phyloP scores from a whole-genome alignment of 352 stramenopile species.

The Phytophthora colocasiae region DNA sequence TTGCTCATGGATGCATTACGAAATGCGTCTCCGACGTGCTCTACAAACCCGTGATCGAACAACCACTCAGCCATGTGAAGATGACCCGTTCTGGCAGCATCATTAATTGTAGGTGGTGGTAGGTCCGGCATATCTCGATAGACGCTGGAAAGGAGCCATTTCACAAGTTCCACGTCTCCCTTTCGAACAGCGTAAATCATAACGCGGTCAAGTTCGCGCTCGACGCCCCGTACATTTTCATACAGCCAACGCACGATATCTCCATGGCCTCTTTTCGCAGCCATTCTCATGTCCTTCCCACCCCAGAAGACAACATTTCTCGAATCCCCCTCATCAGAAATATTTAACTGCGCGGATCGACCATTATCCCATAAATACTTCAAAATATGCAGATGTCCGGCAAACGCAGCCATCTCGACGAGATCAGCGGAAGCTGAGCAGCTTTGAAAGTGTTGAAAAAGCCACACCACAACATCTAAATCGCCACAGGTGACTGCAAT shows the following conservation, averaged over 20 bases:
- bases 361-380: slow-evolving; percentile 24
- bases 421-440: slow-evolving; percentile 11
- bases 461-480: slow-evolving; percentile 21
- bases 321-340: not conserved
- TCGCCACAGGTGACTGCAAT: slow-evolving; percentile 14
- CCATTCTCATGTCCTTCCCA: slow-evolving; percentile 22
- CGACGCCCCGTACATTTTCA: slow-evolving; percentile 16
- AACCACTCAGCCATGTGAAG: slow-evolving; percentile 36
- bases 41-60: slow-evolving; percentile 31
- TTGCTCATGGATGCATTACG: slow-evolving; percentile 36
- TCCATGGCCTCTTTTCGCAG: slow-evolving; percentile 25
- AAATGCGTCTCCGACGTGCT: slow-evolving; percentile 29
- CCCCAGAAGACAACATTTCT: slow-evolving; percentile 26
- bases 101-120: slow-evolving; percentile 30
- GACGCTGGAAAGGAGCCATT: slow-evolving; percentile 36
- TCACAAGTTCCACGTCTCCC: slow-evolving; percentile 28
- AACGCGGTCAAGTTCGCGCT: slow-evolving; percentile 21
- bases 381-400: slow-evolving; percentile 24
- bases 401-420: slow-evolving; percentile 15
- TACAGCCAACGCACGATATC: slow-evolving; percentile 34
- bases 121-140: slow-evolving; percentile 26
- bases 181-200: slow-evolving; percentile 33
- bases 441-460: slow-evolving; percentile 31
- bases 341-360: not conserved
- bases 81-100: slow-evolving; percentile 31